Base-by-base conservation (phyloP, 179 eudicot genomes). In the Sideroxylon spinosum region DNA sequence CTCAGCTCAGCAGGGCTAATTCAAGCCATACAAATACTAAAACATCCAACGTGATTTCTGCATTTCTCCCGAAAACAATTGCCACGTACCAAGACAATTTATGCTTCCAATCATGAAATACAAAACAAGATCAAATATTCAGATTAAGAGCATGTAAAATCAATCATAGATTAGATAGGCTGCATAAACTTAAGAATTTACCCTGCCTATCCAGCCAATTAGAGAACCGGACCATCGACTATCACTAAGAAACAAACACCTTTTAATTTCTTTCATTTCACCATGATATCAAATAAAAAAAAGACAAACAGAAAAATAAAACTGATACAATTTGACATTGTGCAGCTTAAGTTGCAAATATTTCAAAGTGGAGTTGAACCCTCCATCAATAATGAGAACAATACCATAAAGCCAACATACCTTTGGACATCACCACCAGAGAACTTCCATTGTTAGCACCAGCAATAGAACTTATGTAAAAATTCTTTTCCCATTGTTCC, bases 401-500 rank as follows among this genome's bases (percentile, higher is more conserved):
- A n/a, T 26, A 64, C 26, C 14, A 64, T 64, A 64, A 25, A 23
- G 68, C 14, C 26, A 64, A 9, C 17, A 64, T 64, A 64, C 68
- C 68, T 26, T 64, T 64, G 55, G 92, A 91, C 95, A 91, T 91
- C 82, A 91, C 95, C 73, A 91, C 95, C 78, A 91, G 91, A 68
- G 95, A 89, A 86, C 95, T 89, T 73, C 95, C 95, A 69, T 88
- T 89, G 78, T 72, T 71, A 76, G 90, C 78, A 49, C 95, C 95
- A 78, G 95, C 95, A 82, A 91, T 91, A 66, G 92, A 78, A 76
- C 91, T 91, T 46, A 91, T 91, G 86, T 91, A 91, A 80, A 76
- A 91, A 63, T 91, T 89, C 85, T 91, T 91, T 76, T 91, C 95
- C 95, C 95, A 91, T 81, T 91, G 92, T 82, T 89, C 95, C 95